These are phyloP conservation scores for Pelargonium exstipulatum DNA, from an alignment of 441 rosid genomes.

Conservation along the genomic window DNA sequence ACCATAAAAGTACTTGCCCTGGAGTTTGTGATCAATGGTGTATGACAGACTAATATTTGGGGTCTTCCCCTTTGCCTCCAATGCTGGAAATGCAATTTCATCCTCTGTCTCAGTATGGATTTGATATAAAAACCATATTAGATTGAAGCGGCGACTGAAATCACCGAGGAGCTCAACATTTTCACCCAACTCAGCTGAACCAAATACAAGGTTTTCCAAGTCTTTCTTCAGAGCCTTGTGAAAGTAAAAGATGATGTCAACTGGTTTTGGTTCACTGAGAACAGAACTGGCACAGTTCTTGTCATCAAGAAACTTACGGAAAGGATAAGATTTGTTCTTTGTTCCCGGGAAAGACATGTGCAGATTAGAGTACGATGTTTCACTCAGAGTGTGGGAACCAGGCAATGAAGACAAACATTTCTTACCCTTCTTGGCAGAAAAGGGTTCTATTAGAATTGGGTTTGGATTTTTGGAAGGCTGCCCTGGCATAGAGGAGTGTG, in stretches of 20 bases:
- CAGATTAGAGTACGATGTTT: slow-evolving; percentile 45
- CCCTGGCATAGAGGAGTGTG: slow-evolving; percentile 16
- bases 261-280: slow-evolving; percentile 42
- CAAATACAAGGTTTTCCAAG: slow-evolving; percentile 56
- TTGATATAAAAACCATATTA: slow-evolving; percentile 48
- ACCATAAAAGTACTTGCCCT: slow-evolving; percentile 42
- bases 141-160: slow-evolving; percentile 50
- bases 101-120: slow-evolving; percentile 76
- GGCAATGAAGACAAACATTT: slow-evolving; percentile 26
- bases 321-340: slow-evolving; percentile 22
- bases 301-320: slow-evolving; percentile 32
- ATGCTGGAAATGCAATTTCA: slow-evolving; percentile 78
- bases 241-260: slow-evolving; percentile 71
- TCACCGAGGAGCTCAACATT: slow-evolving; percentile 47
- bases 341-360: slow-evolving; percentile 37
- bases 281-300: slow-evolving; percentile 30
- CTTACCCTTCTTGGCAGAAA: slow-evolving; percentile 27
- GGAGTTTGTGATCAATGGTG: slow-evolving; percentile 66
- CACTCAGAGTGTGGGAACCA: slow-evolving; percentile 24
- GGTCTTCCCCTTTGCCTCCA: slow-evolving; percentile 61
- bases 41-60: slow-evolving; percentile 62
- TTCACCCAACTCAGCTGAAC: slow-evolving; percentile 49
- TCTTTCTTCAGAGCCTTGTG: slow-evolving; percentile 83
- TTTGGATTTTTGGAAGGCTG: slow-evolving; percentile 23
- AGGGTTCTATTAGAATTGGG: slow-evolving; percentile 21